A percentile compares a stretch with the other conserved stretches of the same genome.
Evolutionary conservation across 1,139 yeast species (phyloP).

Genomic region (Diutina ranongensis): DNA sequence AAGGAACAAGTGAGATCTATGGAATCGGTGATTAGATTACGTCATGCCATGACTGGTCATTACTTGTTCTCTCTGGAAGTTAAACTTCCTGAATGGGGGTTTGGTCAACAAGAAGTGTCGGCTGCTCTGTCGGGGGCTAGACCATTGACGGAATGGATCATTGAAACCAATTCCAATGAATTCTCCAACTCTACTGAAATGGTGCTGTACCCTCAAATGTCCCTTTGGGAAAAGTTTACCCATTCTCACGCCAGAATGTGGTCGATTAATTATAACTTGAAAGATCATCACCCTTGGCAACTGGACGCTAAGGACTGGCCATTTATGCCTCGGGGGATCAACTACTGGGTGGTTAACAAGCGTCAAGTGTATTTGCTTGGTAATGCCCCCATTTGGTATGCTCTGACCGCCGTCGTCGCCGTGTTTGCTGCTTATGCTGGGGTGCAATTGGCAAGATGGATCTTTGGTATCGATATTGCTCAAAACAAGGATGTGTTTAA

Average conservation of each 20-base stretch:
- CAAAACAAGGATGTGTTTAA: conserved; percentile 47
- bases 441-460: conserved; percentile 64
- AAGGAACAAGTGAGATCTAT: conserved; percentile 61
- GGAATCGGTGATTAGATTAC: conserved; percentile 74
- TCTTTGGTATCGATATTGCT: conserved; percentile 42
- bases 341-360: conserved; percentile 78
- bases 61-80: conserved; percentile 77
- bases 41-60: conserved; percentile 86
- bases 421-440: conserved; percentile 43
- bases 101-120: conserved; percentile 93
- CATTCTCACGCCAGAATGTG: conserved; percentile 89
- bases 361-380: conserved; percentile 82
- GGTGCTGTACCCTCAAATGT: conserved; percentile 48
- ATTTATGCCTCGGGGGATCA: conserved; percentile 77
- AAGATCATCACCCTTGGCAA: conserved; percentile 80
- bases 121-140: conserved; percentile 75
- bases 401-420: conserved; percentile 48
- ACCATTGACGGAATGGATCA: conserved; percentile 72
- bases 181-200: conserved; percentile 16
- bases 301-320: conserved; percentile 91
- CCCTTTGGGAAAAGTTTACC: conserved; percentile 57
- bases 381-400: conserved; percentile 87
- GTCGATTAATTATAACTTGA: conserved; percentile 76
- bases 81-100: conserved; percentile 92
- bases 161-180: conserved; percentile 63